Conservation (phyloP, 2,329 filamentous ascomycete genomes). For the Penicillium sp. region DNA sequence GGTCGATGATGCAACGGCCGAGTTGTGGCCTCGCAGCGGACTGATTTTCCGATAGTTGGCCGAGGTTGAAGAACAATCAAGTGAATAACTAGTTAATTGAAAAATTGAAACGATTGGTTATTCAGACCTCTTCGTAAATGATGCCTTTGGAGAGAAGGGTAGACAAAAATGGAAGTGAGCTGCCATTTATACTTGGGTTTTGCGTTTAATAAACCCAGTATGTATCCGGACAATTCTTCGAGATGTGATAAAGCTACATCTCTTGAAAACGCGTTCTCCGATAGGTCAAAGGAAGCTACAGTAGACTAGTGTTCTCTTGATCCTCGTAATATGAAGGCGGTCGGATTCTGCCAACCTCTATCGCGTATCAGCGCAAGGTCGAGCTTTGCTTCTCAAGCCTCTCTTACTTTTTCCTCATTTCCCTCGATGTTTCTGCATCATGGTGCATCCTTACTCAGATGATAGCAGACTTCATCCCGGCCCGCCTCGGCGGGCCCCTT, state of each 20-base stretch:
- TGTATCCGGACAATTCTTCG: not conserved
- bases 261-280: not conserved
- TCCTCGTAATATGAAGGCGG: conserved; percentile 3
- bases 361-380: conserved; percentile 6
- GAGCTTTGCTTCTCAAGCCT: conserved; percentile 3
- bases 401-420: not conserved
- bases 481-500: conserved; percentile 21
- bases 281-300: not conserved
- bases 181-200: not conserved
- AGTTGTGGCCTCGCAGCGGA: not conserved
- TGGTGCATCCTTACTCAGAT: conserved; percentile 29
- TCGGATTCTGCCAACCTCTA: conserved; percentile 10
- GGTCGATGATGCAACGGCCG: conserved; percentile 3
- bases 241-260: not conserved
- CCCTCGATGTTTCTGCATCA: conserved; percentile 16
- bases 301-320: not conserved
- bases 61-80: not conserved
- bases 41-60: not conserved
- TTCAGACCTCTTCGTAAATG: not conserved
- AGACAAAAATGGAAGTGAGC: not conserved
- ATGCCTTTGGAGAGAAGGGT: too few species aligned
- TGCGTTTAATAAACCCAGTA: not conserved
- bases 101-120: not conserved
- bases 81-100: too few species aligned
- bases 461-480: conserved; percentile 25